A percentile compares a stretch with the other conserved stretches of the same genome.
phyloP scores from a whole-genome alignment of 2,329 filamentous ascomycete genomes.

The Apiospora phragmitis region DNA sequence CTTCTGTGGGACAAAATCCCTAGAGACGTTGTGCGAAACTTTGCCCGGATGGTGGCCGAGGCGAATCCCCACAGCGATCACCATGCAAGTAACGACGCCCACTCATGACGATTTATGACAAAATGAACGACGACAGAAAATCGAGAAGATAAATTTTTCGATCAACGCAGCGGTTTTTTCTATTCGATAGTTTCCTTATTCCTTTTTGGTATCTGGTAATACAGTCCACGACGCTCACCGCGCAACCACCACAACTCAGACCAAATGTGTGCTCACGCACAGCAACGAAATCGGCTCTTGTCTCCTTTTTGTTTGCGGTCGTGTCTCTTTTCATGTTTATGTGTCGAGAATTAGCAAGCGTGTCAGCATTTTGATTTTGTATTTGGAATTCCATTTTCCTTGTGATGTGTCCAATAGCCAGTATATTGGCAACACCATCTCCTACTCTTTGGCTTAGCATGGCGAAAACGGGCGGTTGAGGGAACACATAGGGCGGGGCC shows the following conservation, averaged over 20 bases:
- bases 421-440: conserved; percentile 13
- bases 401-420: conserved; percentile 16
- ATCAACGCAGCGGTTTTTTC: conserved; percentile 17
- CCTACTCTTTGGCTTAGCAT: conserved; percentile 28
- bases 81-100: conserved; percentile 43
- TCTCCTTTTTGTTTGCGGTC: conserved; percentile 9
- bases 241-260: conserved; percentile 28
- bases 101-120: conserved; percentile 37
- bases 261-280: conserved; percentile 34
- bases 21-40: conserved; percentile 85
- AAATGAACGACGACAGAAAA: conserved; percentile 37
- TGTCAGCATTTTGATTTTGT: conserved; percentile 39
- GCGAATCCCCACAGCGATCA: conserved; percentile 46
- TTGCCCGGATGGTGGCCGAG: conserved; percentile 89
- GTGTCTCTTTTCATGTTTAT: conserved; percentile 28
- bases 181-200: conserved; percentile 16
- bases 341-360: conserved; percentile 35
- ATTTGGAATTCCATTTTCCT: conserved; percentile 27
- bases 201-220: conserved; percentile 28
- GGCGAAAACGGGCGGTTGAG: conserved; percentile 32
- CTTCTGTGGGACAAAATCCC: conserved; percentile 95
- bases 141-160: conserved; percentile 22
- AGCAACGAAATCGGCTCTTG: conserved; percentile 25
- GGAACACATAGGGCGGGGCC: conserved; percentile 21
- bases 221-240: conserved; percentile 29